A percentile compares a stretch with the other conserved stretches of the same genome.
Conservation (phyloP, 176 grass and related monocot genomes). For the Zoysia pacifica region DNA sequence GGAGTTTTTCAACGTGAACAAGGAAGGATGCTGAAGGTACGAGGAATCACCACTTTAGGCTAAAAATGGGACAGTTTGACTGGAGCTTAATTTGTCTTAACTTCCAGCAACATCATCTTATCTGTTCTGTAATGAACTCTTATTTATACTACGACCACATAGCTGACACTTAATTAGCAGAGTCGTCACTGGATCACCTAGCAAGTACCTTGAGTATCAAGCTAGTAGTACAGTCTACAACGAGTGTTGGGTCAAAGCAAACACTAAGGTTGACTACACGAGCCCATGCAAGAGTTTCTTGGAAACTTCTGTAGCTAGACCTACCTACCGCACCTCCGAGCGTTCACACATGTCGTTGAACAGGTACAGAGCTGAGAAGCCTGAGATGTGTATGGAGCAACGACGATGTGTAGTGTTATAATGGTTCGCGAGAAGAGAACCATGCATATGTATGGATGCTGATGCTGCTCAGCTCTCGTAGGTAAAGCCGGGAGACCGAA, state of each 20-base stretch:
- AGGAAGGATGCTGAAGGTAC: neutral
- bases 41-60: neutral
- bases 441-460: no score
- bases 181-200: no score
- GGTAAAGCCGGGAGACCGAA: no score
- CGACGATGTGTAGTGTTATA: neutral
- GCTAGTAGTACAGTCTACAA: no score
- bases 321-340: conserved; percentile 1
- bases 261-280: conserved; percentile 9
- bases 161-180: no score
- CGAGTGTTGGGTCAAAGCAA: no score
- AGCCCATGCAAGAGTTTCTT: conserved; percentile 12
- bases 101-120: neutral
- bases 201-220: no score
- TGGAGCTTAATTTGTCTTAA: neutral
- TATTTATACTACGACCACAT: no score
- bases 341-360: conserved; percentile 32
- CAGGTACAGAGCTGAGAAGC: neutral
- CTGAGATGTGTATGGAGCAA: neutral
- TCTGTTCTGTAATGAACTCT: neutral
- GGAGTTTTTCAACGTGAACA: neutral
- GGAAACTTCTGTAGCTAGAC: conserved; percentile 23
- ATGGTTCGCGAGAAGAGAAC: neutral
- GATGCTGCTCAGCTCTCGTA: no score
- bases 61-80: neutral